Evolutionary conservation across 495 filamentous ascomycete genomes (phyloP).

Genomic region (Penicillium angulare): DNA sequence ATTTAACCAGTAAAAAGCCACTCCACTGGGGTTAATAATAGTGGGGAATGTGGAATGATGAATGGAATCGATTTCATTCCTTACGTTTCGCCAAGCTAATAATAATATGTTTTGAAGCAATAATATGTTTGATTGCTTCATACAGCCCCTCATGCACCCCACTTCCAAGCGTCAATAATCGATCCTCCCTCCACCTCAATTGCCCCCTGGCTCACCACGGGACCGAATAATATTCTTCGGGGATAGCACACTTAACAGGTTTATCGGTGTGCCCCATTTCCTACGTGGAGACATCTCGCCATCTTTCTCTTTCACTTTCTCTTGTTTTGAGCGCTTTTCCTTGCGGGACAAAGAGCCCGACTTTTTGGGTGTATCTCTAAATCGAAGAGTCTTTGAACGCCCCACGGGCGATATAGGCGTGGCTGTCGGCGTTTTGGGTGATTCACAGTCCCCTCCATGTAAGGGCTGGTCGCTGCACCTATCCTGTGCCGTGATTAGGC

Average conservation of each 20-base stretch:
- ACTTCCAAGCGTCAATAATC: conserved; percentile 2
- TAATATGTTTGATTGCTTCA: conserved; percentile 1
- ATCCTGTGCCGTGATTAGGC: conserved; percentile 8
- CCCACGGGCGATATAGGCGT: conserved; percentile 13
- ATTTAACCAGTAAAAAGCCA: neutral
- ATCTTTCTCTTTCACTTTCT: conserved; percentile 13
- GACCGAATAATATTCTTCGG: conserved; percentile 38
- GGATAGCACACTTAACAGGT: conserved; percentile 19
- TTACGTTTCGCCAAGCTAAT: conserved; percentile 17
- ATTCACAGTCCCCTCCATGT: conserved; percentile 6
- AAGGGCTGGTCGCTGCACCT: conserved; percentile 12
- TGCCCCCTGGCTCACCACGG: conserved; percentile 51
- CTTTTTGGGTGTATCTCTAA: conserved; percentile 14
- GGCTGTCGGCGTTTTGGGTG: conserved; percentile 17
- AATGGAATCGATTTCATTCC: conserved; percentile 9
- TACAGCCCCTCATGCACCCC: conserved; percentile 1
- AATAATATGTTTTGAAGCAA: too few species aligned
- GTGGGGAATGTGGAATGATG: neutral
- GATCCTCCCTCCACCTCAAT: conserved; percentile 50
- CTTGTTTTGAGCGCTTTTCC: too few species aligned
- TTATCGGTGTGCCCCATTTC: conserved; percentile 23
- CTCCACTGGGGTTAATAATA: too few species aligned
- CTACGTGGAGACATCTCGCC: conserved; percentile 20
- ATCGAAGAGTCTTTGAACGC: conserved; percentile 18
- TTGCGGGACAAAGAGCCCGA: conserved; percentile 15